Base-by-base conservation (phyloP, 345 rosid species). In the Physaria fendleri region DNA sequence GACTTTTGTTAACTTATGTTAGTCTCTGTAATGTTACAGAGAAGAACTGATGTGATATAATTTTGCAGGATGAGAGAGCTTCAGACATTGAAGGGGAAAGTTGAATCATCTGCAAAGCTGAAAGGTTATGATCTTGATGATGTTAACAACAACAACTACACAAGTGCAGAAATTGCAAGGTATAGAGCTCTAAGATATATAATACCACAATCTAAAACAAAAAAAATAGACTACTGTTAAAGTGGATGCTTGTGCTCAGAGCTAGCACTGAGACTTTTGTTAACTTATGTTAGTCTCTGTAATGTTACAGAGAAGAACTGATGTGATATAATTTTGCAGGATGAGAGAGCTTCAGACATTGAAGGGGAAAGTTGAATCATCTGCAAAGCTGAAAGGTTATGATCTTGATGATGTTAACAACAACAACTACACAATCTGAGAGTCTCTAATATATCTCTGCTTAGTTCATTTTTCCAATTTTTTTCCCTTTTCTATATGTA, bases 331-430 rank as follows among this genome's bases (percentile, higher is more conserved):
- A 4, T 22, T 21, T 24, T 66, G 65, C 56, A 78, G 81, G 57
- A 32, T 79, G 75, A 81, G 81, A 65, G 84, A 79, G 74, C 71
- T 79, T 71, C 76, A 69, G 41, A 74, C 82, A 21, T 60, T 77
- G 47, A 82, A 79, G 54, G 82, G 87, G 17, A 77, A 62, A 59
- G 79, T 79, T 3, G 84, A 82, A 57, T 77, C 80, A 35, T 46
- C 61, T 50, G 82, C 80, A 70, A 77, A 65, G 76, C 64, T 75
- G 16, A 73, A 76, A 37, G 84, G 80, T 0, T 11, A 29, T 46
- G 80, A 79, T 59, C 49, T 79, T 49, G 77, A 77, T 1, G 78
- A 76, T 68, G 68, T 46, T 41, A 79, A 82, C 72, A 54, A 9
- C 72, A 66, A 37, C 67, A 68, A 1, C 67, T 39, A 66, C 50